Evolutionary conservation across 257 asterid genomes (phyloP), one percentile per base, ranked within the genome.

Genomic region (Eucommia ulmoides): DNA sequence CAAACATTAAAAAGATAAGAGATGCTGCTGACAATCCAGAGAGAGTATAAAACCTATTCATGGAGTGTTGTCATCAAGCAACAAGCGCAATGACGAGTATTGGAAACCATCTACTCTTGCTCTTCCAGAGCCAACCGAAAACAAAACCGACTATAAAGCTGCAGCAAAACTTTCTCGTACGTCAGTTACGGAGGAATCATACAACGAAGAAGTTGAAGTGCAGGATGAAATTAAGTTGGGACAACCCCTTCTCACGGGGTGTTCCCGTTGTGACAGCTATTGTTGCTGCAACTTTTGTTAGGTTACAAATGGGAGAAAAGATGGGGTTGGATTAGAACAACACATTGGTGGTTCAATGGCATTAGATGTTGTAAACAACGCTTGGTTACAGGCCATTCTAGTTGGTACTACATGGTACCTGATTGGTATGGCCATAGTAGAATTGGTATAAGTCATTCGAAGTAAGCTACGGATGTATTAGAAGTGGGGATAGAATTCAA

Each of bases 361-460:
- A 21, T 59, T 82, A 53, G 78, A 69, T 29, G 49, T 88, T 46
- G 87, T 88, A 7, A 84, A 88, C 58, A 82, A 94, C 59, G 35
- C 78, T n/a, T 76, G 94, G 83, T 55, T 74, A 53, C 94, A 80
- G 61, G 73, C 66, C 41, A 55, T 49, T 52, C 68, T 82, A 49
- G 94, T 89, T 0, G 93, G 85, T 23, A 57, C 76, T 50, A 80
- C 94, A 7, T 82, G 97, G 97, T 82, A 75, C 58, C 65, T 84
- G 23, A 64, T 84, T 54, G 84, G 66, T 22, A 52, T 63, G 62
- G 77, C 55, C 60, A 51, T 68, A 11, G 59, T 85, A 19, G 91
- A 66, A 71, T 48, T 84, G 7, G 70, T 76, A 1, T 71, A 21
- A 41, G 70, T 79, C 55, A 12, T 83, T 52, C 58, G 70, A 48